Conservation (phyloP, 1,284 basidiomycete species). For the Omphalotus olearius region DNA sequence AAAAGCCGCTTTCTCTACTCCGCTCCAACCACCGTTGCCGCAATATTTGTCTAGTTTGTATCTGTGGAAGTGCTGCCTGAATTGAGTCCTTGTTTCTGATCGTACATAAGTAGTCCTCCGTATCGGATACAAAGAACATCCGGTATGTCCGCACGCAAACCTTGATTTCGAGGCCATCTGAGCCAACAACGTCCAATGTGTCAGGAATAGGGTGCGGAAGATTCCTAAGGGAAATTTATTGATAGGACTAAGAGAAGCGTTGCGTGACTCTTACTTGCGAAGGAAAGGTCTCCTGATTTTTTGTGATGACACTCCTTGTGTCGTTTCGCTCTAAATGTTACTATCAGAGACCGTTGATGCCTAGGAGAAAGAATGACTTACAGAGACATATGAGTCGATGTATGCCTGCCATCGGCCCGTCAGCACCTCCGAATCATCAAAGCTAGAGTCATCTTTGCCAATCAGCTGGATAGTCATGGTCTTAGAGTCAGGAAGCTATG, state of each 20-base stretch:
- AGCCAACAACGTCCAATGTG: slow-evolving; percentile 39
- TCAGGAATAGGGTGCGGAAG: slow-evolving; percentile 26
- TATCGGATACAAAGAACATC: slow-evolving; percentile 75
- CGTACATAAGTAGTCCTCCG: slow-evolving; percentile 65
- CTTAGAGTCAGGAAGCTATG: slow-evolving; percentile 65
- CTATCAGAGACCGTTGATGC: neutral
- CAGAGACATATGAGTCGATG: slow-evolving; percentile 84
- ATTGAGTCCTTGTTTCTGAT: slow-evolving; percentile 19
- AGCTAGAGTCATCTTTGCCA: slow-evolving; percentile 84
- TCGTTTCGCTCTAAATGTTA: slow-evolving; percentile 41
- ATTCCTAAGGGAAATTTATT: slow-evolving; percentile 32
- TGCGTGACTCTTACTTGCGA: slow-evolving; percentile 48
- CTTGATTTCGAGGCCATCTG: slow-evolving; percentile 72
- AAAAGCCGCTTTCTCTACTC: neutral
- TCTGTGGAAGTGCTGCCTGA: slow-evolving; percentile 21
- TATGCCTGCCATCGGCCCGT: slow-evolving; percentile 88
- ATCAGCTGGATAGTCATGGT: slow-evolving; percentile 83
- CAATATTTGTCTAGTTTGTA: slow-evolving; percentile 25
- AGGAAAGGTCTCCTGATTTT: slow-evolving; percentile 72
- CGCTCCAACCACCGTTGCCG: slow-evolving; percentile 23
- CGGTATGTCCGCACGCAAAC: slow-evolving; percentile 84
- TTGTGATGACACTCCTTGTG: slow-evolving; percentile 43
- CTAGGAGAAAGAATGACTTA: slow-evolving; percentile 31
- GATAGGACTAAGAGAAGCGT: neutral
- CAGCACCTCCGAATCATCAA: slow-evolving; percentile 81